These are phyloP conservation scores for Chenopodium quinoa DNA, from an alignment of 148 eudicot species.

Conservation along the genomic window DNA sequence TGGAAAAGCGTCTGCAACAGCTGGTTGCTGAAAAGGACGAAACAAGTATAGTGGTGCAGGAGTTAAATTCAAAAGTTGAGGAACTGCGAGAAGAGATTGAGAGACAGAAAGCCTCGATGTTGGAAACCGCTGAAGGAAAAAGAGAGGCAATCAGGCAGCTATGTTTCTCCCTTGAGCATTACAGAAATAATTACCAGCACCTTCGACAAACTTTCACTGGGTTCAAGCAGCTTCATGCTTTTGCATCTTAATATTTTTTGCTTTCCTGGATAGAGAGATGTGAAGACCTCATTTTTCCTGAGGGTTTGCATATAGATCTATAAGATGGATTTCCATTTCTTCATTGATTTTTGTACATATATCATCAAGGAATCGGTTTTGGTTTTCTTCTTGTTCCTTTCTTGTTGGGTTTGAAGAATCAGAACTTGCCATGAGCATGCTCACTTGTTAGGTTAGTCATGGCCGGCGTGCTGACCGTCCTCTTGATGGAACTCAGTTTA, in stretches of 20 bases:
- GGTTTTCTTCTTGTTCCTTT: not conserved
- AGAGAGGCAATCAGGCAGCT: constrained; percentile 84
- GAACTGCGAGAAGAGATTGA: constrained; percentile 56
- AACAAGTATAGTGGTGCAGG: constrained; percentile 30
- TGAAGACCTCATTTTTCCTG: not conserved
- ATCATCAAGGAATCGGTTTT: constrained; percentile 5
- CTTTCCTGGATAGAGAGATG: not conserved
- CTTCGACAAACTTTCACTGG: constrained; percentile 58
- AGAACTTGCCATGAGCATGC: not conserved
- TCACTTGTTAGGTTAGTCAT: not conserved
- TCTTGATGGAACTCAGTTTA: constrained; percentile 8
- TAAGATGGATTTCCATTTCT: not conserved
- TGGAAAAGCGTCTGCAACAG: constrained; percentile 35
- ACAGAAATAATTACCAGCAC: constrained; percentile 53
- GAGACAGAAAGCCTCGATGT: constrained; percentile 41
- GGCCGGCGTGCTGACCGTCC: not conserved
- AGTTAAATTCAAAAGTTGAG: constrained; percentile 37
- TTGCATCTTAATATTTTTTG: constrained; percentile 24
- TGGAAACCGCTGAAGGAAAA: constrained; percentile 75
- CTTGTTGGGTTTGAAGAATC: constrained; percentile 1
- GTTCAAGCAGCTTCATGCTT: constrained; percentile 37
- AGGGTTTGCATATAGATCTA: constrained; percentile 12
- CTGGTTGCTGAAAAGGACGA: constrained; percentile 25
- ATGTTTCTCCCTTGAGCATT: constrained; percentile 82
- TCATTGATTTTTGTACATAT: constrained; percentile 13